Evolutionary conservation across 345 rosid species (phyloP).

Genomic region (Eucalyptus leucophloia): DNA sequence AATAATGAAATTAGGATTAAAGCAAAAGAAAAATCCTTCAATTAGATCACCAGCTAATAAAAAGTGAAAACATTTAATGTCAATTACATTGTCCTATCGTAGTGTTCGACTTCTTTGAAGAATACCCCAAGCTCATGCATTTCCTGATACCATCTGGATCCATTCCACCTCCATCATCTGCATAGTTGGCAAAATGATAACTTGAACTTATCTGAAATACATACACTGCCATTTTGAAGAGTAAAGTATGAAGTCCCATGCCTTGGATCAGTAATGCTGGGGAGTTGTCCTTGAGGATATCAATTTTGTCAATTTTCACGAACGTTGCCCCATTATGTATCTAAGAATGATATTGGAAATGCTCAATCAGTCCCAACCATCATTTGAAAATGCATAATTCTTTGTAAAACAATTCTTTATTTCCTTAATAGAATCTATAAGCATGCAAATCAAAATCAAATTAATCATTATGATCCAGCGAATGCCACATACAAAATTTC

Average conservation of each 20-base stretch:
- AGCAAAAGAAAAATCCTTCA: neutral
- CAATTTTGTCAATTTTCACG: conserved; percentile 76
- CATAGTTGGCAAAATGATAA: neutral
- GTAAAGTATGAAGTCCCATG: neutral
- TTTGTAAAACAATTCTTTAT: neutral
- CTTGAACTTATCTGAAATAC: neutral
- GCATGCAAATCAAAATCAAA: neutral
- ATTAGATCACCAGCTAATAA: neutral
- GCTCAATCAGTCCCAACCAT: neutral
- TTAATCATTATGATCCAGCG: neutral
- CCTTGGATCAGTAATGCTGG: conserved; percentile 87
- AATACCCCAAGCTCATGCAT: conserved; percentile 97
- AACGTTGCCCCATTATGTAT: conserved; percentile 75
- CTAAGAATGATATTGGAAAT: conserved; percentile 15
- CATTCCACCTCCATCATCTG: conserved; percentile 99
- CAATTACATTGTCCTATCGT: conserved; percentile 81
- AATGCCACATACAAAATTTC: neutral
- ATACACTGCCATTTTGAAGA: neutral
- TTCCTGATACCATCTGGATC: conserved; percentile 67
- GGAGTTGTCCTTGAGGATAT: conserved; percentile 55
- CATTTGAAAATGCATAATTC: neutral
- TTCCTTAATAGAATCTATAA: neutral
- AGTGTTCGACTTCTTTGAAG: conserved; percentile 78
- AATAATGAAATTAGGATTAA: neutral
- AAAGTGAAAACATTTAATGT: neutral